Evolutionary conservation across 2,329 filamentous ascomycete species (phyloP), one percentile per base, ranked within the genome.

Genomic region (Alternaria sp.): DNA sequence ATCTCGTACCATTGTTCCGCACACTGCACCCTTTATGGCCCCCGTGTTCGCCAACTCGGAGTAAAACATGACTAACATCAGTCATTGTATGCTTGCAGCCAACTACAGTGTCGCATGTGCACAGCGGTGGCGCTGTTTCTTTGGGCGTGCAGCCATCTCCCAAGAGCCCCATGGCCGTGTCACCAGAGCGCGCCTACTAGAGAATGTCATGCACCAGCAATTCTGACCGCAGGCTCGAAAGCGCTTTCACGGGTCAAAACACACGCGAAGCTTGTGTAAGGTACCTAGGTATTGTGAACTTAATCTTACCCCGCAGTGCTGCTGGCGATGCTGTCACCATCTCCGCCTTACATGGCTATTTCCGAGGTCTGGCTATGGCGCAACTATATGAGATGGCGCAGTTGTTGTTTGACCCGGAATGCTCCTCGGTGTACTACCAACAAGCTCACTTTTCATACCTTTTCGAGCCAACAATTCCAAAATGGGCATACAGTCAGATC

Each of bases 401-500:
- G 18, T 41, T 37, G 12, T 21, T 28, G 14, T 18, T 23, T 18
- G 28, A 10, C 18, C 23, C 41, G 45, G 25, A n/a, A 15, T 4
- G 25, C 18, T 30, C 14, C 25, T 49, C 12, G 18, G 12, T 33
- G 21, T 20, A 14, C 14, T 18, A 6, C 49, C 12, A 41, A 37
- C 14, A 8, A 37, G 30, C 49, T 30, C 33, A 55, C 12, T 15
- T 25, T 9, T 15, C 18, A 18, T 15, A 8, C 18, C 2, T 18
- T n/a, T 10, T 21, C 8, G 28, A 47, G n/a, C 26, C 3, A 30
- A 21, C 14, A 21, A 41, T 37, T 5, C 12, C 23, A 63, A 33
- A 14, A 74, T 72, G 71, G 66, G 44, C 49, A 65, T 72, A 10
- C 67, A 72, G n/a, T 68, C 69, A 37, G 71, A 70, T 10, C 65